Conservation (phyloP, 1,284 basidiomycete genomes). For the Rhodotorula glutinis region DNA sequence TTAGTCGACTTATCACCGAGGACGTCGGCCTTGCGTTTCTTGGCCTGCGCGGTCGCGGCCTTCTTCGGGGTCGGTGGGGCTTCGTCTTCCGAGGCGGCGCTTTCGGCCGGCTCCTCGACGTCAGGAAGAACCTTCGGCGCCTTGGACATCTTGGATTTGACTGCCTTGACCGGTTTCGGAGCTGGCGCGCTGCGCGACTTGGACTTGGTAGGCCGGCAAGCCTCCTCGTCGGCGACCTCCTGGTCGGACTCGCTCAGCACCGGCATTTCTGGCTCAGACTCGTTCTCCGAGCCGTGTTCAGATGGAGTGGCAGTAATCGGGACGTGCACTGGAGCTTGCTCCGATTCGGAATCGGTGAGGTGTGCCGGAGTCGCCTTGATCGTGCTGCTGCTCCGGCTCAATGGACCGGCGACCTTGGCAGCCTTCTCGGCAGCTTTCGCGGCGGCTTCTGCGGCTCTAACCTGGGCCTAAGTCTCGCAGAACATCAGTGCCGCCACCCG, state of each 20-base stretch:
- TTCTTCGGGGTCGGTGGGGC: constrained; percentile 1
- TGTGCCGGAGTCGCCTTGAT: constrained; percentile 7
- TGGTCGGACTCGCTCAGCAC: constrained; percentile 3
- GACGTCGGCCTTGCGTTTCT: constrained; percentile 25
- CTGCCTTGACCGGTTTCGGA: not conserved
- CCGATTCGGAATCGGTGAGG: not conserved
- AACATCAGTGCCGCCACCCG: not conserved
- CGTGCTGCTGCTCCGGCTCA: constrained; percentile 15
- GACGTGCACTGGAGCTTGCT: not conserved
- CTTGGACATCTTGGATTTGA: not conserved
- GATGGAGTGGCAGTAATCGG: not conserved
- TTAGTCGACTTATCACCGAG: constrained; percentile 18
- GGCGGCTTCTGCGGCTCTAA: constrained; percentile 19
- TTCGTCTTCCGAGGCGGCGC: not conserved
- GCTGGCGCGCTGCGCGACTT: not conserved
- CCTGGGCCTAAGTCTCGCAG: constrained; percentile 1
- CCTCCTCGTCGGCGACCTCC: constrained; percentile 4
- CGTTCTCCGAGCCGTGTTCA: constrained; percentile 1
- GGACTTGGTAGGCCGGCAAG: constrained; percentile 10
- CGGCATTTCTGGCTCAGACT: not conserved
- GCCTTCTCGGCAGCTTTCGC: constrained; percentile 23
- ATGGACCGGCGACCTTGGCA: not conserved
- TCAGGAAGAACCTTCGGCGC: constrained; percentile 1
- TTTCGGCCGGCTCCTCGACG: not conserved
- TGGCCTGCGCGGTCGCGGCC: not conserved